These are phyloP conservation scores for Karstenula rhodostoma DNA, from an alignment of 2,329 filamentous ascomycete species.

Conservation along the genomic window DNA sequence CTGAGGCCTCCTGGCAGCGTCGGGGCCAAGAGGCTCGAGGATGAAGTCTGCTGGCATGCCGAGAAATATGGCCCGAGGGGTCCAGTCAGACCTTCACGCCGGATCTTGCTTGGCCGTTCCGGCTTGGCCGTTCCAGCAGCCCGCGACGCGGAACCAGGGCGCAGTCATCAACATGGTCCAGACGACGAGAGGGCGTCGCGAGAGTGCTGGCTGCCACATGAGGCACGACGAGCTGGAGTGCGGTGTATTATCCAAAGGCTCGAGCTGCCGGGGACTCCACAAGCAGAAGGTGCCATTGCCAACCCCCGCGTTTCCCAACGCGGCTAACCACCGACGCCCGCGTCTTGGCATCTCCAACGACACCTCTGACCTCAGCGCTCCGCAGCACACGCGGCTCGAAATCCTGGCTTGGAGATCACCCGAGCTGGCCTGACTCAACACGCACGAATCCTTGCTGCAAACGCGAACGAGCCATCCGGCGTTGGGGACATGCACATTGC, in stretches of 20 bases:
- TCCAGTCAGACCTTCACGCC: background rate
- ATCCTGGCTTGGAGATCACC: background rate
- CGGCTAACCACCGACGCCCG: background rate
- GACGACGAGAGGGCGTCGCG: background rate
- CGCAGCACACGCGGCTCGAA: background rate
- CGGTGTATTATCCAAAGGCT: background rate
- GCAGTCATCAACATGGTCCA: background rate
- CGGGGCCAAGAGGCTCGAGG: background rate
- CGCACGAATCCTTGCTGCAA: background rate
- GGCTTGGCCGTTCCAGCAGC: background rate
- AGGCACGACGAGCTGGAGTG: no score
- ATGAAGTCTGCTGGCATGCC: conserved; percentile 1
- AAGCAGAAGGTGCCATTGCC: conserved; percentile 3
- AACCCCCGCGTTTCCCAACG: background rate
- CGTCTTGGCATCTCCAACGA: background rate
- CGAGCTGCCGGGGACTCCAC: conserved; percentile 7
- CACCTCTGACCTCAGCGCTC: background rate
- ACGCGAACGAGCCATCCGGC: background rate
- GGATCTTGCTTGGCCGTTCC: background rate
- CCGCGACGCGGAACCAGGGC: background rate
- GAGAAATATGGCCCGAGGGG: background rate
- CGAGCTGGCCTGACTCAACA: conserved; percentile 1
- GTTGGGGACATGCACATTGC: background rate
- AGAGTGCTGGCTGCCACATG: background rate
- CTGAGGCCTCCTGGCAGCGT: background rate